phyloP scores from a whole-genome alignment of 805 yeast genomes.

The Starmera pachycereana region DNA sequence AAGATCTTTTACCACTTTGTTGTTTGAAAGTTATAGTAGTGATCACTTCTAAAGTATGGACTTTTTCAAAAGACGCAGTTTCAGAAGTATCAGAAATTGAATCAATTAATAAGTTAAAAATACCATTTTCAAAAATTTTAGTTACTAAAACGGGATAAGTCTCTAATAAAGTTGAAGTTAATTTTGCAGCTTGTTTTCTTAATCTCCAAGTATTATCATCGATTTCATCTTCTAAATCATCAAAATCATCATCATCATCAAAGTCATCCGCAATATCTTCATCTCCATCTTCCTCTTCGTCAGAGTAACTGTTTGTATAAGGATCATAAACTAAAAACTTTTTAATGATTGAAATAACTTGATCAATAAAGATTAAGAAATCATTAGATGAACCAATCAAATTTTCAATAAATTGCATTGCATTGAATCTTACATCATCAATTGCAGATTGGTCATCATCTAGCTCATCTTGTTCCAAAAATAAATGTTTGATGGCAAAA shows the following conservation, averaged over 20 bases:
- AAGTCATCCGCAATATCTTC: constrained; percentile 24
- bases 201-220: constrained; percentile 57
- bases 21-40: constrained; percentile 20
- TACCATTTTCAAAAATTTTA: constrained; percentile 20
- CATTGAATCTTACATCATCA: constrained; percentile 42
- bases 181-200: constrained; percentile 38
- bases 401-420: constrained; percentile 28
- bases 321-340: constrained; percentile 36
- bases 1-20: constrained; percentile 13
- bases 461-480: constrained; percentile 18
- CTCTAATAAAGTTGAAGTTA: constrained; percentile 29
- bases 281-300: constrained; percentile 15
- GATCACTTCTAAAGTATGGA: constrained; percentile 33
- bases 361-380: constrained; percentile 16
- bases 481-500: constrained; percentile 15
- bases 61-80: constrained; percentile 39
- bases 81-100: constrained; percentile 34
- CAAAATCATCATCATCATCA: constrained; percentile 38
- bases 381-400: constrained; percentile 31
- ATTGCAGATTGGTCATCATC: constrained; percentile 31
- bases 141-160: constrained; percentile 28
- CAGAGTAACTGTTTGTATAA: constrained; percentile 24
- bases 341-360: constrained; percentile 20
- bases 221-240: constrained; percentile 26
- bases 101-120: constrained; percentile 23